Base-by-base conservation (phyloP, 2,329 filamentous ascomycete species). In the Uncinocarpus reesii region DNA sequence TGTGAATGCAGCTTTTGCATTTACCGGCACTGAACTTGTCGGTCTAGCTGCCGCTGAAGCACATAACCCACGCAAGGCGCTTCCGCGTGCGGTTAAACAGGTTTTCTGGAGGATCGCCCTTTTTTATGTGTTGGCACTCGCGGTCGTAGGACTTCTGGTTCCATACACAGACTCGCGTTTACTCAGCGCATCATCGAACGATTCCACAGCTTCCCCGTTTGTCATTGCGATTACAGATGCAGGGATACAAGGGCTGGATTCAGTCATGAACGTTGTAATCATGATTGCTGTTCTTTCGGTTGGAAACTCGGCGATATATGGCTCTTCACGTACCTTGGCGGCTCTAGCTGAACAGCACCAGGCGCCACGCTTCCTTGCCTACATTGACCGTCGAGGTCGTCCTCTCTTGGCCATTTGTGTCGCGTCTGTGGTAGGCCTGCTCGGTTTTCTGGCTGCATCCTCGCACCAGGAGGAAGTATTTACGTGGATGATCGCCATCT, bases 271-370 rank as follows among this genome's bases (percentile, higher is more conserved):
- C 62, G 83, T 83, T 29, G 72, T 88, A 20, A 81, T 89, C 55
- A 73, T 88, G 56, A 84, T 80, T 0, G 83, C 81, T 0, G 82
- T 81, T 0, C 81, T 78, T 66, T 86, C 81, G 0, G 74, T 82
- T 0, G 79, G 77, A 0, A 87, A 87, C 56, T 79, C 82, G 54
- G 77, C 75, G 57, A 68, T 88, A 38, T 73, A 74, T 56, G 68
- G 70, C 3, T 72, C 79, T 37, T 84, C 81, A 2, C 77, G 85
- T 18, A 88, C 84, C 0, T 66, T 90, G 1, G 67, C 88, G 0
- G 87, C 80, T 67, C 84, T 89, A 79, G 83, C 83, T 0, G 80
- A 85, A 57, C 79, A 80, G 37, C 72, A 77, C 40, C 86, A 84
- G 62, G 85, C 84, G 0, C 85, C 85, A 0, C 68, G 65, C 16